phyloP scores from a whole-genome alignment of 2,329 filamentous ascomycete species.

The Epichloe scottii region DNA sequence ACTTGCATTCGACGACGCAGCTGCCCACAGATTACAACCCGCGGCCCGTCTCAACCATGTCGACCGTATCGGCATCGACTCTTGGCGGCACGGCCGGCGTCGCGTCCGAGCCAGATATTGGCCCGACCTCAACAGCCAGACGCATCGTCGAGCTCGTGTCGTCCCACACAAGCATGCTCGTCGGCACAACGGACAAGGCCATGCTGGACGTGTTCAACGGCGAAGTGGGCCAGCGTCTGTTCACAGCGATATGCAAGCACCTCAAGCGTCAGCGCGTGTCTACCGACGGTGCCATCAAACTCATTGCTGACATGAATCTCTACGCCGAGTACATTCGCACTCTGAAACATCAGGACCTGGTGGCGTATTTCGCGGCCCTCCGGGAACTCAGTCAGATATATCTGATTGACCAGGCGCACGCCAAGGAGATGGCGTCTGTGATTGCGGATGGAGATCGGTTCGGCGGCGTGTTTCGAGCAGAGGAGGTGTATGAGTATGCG shows the following conservation, averaged over 20 bases:
- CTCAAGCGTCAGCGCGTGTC: constrained; percentile 90
- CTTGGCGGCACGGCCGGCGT: constrained; percentile 16
- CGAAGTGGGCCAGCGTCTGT: constrained; percentile 87
- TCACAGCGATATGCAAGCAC: constrained; percentile 89
- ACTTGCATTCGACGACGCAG: constrained; percentile 81
- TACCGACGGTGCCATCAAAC: constrained; percentile 75
- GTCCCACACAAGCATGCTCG: constrained; percentile 82
- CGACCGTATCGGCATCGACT: constrained; percentile 8
- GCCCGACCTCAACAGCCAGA: constrained; percentile 66
- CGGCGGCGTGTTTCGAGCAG: constrained; percentile 80
- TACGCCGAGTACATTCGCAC: constrained; percentile 78
- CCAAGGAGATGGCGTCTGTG: constrained; percentile 88
- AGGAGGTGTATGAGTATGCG: constrained; percentile 96
- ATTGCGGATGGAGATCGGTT: constrained; percentile 89
- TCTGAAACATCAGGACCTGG: constrained; percentile 69
- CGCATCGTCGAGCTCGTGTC: constrained; percentile 76
- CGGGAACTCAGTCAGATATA: constrained; percentile 92
- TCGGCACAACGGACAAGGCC: constrained; percentile 91
- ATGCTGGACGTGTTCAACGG: constrained; percentile 98
- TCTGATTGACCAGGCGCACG: constrained; percentile 69
- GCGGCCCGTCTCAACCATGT: constrained; percentile 16
- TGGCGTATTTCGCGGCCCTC: constrained; percentile 83
- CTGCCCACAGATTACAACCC: constrained; percentile 85
- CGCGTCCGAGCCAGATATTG: constrained; percentile 33
- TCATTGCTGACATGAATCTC: constrained; percentile 94